A percentile compares a stretch with the other conserved stretches of the same genome.
These are phyloP conservation scores for Exophiala alcalophila DNA, from an alignment of 2,329 filamentous ascomycete genomes.

Conservation along the genomic window DNA sequence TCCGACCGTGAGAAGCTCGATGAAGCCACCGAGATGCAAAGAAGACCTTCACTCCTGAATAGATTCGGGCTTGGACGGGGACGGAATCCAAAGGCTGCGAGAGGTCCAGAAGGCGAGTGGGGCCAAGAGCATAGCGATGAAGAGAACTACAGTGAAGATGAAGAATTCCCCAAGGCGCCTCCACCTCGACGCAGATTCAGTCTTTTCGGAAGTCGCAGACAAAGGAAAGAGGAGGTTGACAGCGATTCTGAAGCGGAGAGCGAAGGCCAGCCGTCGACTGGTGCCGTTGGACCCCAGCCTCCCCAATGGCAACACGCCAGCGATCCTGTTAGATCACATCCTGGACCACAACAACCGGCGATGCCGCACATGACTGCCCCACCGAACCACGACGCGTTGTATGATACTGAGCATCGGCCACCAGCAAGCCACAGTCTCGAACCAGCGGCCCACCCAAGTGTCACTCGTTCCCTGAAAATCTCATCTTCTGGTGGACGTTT, in stretches of 20 bases:
- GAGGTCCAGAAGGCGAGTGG: conserved; percentile 32
- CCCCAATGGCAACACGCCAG: background rate
- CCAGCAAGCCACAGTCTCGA: conserved; percentile 22
- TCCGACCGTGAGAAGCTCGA: conserved; percentile 31
- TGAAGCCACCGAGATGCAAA: conserved; percentile 18
- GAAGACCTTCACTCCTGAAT: conserved; percentile 27
- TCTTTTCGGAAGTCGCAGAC: conserved; percentile 27
- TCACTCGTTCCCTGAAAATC: conserved; percentile 22
- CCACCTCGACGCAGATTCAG: conserved; percentile 25
- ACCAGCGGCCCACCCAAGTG: conserved; percentile 12
- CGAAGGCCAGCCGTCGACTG: conserved; percentile 9
- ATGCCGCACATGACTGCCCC: conserved; percentile 16
- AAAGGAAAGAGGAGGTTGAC: conserved; percentile 18
- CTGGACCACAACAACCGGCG: conserved; percentile 4
- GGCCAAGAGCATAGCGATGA: conserved; percentile 31
- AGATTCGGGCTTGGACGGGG: conserved; percentile 25
- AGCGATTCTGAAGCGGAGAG: conserved; percentile 22
- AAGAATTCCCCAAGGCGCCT: conserved; percentile 15
- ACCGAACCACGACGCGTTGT: conserved; percentile 24
- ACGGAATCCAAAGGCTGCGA: conserved; percentile 23
- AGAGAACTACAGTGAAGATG: conserved; percentile 26
- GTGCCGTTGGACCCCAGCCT: conserved; percentile 2
- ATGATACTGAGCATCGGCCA: conserved; percentile 21
- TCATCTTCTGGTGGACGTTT: conserved; percentile 6
- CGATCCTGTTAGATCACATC: background rate